Evolutionary conservation across 306 rosid species (phyloP).

Genomic region (Pterocarpus macrocarpus): DNA sequence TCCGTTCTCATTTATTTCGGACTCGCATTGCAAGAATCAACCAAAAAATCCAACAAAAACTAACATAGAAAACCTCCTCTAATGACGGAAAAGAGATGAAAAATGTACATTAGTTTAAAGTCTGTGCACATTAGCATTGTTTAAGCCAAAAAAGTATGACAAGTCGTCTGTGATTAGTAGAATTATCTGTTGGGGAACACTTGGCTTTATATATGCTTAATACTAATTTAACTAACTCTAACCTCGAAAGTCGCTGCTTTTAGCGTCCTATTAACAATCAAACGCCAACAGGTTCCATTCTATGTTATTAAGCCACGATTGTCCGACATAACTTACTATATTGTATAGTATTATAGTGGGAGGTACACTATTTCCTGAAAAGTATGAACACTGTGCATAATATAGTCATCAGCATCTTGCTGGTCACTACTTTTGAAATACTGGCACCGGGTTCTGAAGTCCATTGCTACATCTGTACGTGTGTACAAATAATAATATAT

Average conservation of each 20-base stretch:
- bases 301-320: slow-evolving; percentile 26
- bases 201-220: neutral
- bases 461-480: neutral
- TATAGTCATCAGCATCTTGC: slow-evolving; percentile 33
- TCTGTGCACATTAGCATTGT: neutral
- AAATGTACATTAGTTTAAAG: neutral
- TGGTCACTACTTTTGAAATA: neutral
- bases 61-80: neutral
- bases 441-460: neutral
- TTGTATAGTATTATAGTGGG: slow-evolving; percentile 9
- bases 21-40: neutral
- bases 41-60: neutral
- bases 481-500: too few species aligned
- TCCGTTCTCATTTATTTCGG: too few species aligned
- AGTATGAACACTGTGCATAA: slow-evolving; percentile 11
- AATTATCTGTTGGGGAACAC: neutral
- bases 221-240: neutral
- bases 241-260: slow-evolving; percentile 27
- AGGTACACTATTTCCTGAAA: slow-evolving; percentile 33
- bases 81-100: neutral
- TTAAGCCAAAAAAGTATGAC: neutral
- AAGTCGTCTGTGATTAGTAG: neutral
- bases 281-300: neutral
- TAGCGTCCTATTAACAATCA: neutral
- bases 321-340: neutral